Percentiles rank a stretch among this genome's conserved stretches.
Conservation (phyloP, 169 alveolate genomes). For the Fabrea salina region DNA sequence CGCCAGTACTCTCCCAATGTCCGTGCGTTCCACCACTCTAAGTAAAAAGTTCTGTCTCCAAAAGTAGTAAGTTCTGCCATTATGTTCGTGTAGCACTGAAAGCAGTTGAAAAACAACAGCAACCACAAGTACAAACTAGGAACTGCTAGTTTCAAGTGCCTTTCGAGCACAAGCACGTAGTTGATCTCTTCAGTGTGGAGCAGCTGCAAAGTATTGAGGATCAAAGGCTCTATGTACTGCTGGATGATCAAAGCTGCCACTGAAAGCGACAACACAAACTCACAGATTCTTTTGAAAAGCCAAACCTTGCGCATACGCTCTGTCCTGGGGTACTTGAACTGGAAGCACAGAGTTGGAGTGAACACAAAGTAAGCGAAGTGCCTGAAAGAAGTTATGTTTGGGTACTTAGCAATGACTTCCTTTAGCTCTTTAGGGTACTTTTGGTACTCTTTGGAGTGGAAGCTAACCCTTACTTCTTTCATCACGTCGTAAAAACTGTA, state of each 20-base stretch:
- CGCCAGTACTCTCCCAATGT: conserved; percentile 62
- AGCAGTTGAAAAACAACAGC: conserved; percentile 83
- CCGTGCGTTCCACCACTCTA: conserved; percentile 41
- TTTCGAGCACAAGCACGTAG: conserved; percentile 1
- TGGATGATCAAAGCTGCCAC: not conserved
- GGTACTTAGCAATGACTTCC: conserved; percentile 19
- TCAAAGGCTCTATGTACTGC: conserved; percentile 1
- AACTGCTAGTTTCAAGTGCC: conserved; percentile 84
- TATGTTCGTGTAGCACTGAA: conserved; percentile 91
- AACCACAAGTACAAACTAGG: conserved; percentile 93
- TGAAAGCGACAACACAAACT: not conserved
- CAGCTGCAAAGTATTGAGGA: not conserved
- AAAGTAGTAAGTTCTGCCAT: conserved; percentile 92
- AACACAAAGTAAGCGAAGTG: not conserved
- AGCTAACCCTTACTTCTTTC: not conserved
- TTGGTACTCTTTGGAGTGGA: not conserved
- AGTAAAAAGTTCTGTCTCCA: conserved; percentile 88
- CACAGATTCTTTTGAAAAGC: conserved; percentile 22
- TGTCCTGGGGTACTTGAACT: conserved; percentile 7
- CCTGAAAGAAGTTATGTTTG: not conserved
- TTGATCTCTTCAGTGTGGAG: not conserved
- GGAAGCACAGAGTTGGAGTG: conserved; percentile 33
- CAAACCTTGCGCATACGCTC: conserved; percentile 7
- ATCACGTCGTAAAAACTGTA: conserved; percentile 12
- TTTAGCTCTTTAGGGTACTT: conserved; percentile 1